Base-by-base conservation (phyloP, 1,139 yeast species). In the Hyphopichia burtonii region DNA sequence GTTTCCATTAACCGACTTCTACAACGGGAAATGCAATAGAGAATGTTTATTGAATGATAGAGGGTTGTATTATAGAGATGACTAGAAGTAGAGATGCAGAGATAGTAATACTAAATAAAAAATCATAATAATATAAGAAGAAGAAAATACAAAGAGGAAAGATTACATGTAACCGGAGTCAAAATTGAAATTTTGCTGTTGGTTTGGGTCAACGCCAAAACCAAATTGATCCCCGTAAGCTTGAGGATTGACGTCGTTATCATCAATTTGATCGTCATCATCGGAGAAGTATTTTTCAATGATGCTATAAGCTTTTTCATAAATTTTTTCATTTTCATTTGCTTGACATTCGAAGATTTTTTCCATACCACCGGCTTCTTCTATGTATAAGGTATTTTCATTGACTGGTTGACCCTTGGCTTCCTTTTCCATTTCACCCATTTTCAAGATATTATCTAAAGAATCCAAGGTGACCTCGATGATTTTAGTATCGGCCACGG, bases 331-430 rank as follows among this genome's bases (percentile, higher is more conserved):
- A 66, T 93, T 93, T 59, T 83, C 87, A 68, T 89, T 90, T 63
- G 79, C 82, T 75, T 93, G 99, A 63, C 96, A 88, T 49, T 88
- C 91, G 66, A 87, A 86, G 55, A 93, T 93, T 74, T 88, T 91
- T 66, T 93, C 98, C 83, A 91, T 86, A 51, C 99, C 99, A 55
- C 98, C 98, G 37, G 98, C 98, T 66, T 91, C 97, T 72, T 93
- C 99, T 58, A 93, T 86, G 68, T 69, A 89, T 51, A 90, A 78
- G 34, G 98, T 96, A 61, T 90, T 86, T 64, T 87, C 90, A 67
- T 93, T 93, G 53, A 82, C 76, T 40, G 76, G 67, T 14, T 82
- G 64, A 42, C 85, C 87, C 49, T 80, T 78, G 42, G 84, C 77
- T 59, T 90, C 96, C 66, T 83, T 87, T 61, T 90, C 97, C 67